Base-by-base conservation (phyloP, 768 basidiomycete genomes). In the Mycena albidolilacea region DNA sequence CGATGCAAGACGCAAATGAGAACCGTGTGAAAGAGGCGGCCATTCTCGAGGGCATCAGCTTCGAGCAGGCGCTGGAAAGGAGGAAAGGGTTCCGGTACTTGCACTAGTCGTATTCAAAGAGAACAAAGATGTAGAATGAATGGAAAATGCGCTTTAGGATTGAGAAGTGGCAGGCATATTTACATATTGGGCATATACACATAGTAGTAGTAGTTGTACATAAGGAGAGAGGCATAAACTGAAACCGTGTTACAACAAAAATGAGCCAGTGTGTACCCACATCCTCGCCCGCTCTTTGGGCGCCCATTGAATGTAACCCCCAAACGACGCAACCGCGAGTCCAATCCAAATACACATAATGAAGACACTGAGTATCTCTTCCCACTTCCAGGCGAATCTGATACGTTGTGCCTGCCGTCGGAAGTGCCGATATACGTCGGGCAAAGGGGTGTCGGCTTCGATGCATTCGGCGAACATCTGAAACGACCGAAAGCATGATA, bases 71-170 rank as follows among this genome's bases (percentile, higher is more conserved):
- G 4, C 78, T 91, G 77, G 85, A 85, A 73, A 85, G 84, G 75
- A 85, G 87, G 76, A 89, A 84, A 76, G 89, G 89, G 0, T 91
- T 90, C 81, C 82, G 90, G 44, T 92, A 90, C 78, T 79, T 91
- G 50, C 87, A 88, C 72, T 91, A 60, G 61, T 17, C 14, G 41
- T n/a, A 55, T 7, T 14, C 23, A 17, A 12, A 19, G 15, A 10
- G 46, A 30, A 44, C 7, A 50, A 30, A 30, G 30, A 30, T 30
- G 2, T 23, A 19, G 10, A 2, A 30, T n/a, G 38, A 15, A 30
- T 9, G 12, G 19, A 58, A 15, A 38, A 38, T 19, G 7, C 35
- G 19, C 8, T 50, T 54, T 54, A 12, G 52, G 52, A 11, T 30
- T 50, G 23, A 54, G 15, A 21, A 41, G n/a, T 39, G 35, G 14